Evolutionary conservation across 2,329 filamentous ascomycete species (phyloP).

Genomic region (Colletotrichum acutatum): DNA sequence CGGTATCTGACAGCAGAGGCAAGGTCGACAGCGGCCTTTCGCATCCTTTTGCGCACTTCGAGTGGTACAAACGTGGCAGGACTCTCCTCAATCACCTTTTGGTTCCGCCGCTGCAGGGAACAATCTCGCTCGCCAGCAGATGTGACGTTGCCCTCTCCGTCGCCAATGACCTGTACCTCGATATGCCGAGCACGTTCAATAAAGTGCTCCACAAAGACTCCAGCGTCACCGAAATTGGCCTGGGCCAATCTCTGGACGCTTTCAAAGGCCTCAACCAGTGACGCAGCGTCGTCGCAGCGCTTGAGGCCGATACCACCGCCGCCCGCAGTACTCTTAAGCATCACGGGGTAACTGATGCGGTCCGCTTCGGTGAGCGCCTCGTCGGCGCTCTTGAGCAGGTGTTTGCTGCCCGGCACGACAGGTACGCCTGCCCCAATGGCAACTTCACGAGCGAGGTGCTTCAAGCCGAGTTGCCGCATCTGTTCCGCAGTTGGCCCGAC

Average conservation of each 20-base stretch:
- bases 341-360: constrained; percentile 51
- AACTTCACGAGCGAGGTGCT: constrained; percentile 50
- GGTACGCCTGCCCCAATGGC: constrained; percentile 45
- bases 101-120: constrained; percentile 60
- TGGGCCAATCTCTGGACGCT: constrained; percentile 51
- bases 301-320: constrained; percentile 58
- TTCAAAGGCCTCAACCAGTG: constrained; percentile 46
- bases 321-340: constrained; percentile 60
- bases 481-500: constrained; percentile 65
- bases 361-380: constrained; percentile 43
- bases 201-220: constrained; percentile 55
- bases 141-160: constrained; percentile 53
- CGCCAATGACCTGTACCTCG: constrained; percentile 62
- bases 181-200: constrained; percentile 56
- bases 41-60: constrained; percentile 47
- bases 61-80: constrained; percentile 48
- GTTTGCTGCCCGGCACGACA: constrained; percentile 46
- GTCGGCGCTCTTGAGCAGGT: constrained; percentile 40
- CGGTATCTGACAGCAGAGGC: constrained; percentile 50
- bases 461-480: constrained; percentile 51
- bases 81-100: constrained; percentile 63
- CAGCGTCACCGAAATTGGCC: constrained; percentile 54
- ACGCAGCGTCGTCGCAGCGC: constrained; percentile 45
- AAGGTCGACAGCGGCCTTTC: constrained; percentile 48
- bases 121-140: constrained; percentile 60